Conservation (phyloP, 257 asterid genomes). For the Solanum tarijense region DNA sequence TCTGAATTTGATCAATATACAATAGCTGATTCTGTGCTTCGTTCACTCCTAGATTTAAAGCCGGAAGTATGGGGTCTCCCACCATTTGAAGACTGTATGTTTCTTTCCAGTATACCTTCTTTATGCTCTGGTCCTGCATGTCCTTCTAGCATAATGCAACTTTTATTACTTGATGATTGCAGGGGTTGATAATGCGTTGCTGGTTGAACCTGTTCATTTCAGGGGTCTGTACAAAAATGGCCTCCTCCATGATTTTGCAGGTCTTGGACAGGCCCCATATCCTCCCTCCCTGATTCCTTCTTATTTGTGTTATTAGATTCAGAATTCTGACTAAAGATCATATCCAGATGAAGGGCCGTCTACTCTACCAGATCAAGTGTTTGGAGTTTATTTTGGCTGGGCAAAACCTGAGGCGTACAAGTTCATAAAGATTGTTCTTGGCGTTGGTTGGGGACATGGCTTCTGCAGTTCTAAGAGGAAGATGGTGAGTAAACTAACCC, state of each 20-base stretch:
- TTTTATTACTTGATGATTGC: conserved; percentile 15
- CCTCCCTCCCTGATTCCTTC: not conserved
- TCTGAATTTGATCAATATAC: conserved; percentile 43
- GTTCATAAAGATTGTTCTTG: conserved; percentile 44
- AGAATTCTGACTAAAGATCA: not conserved
- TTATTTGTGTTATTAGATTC: not conserved
- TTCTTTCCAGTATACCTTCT: not conserved
- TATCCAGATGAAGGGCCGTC: conserved; percentile 36
- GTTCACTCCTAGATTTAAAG: conserved; percentile 59
- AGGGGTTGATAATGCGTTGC: conserved; percentile 64
- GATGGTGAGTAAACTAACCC: conserved; percentile 41
- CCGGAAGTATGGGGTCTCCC: conserved; percentile 92
- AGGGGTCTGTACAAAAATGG: conserved; percentile 39
- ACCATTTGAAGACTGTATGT: conserved; percentile 60
- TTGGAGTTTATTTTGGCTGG: conserved; percentile 82
- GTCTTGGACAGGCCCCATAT: conserved; percentile 14
- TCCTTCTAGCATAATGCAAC: not conserved
- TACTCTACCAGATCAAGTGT: conserved; percentile 55
- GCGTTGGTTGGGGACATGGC: conserved; percentile 49
- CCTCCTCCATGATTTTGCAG: conserved; percentile 42
- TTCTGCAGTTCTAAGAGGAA: conserved; percentile 29
- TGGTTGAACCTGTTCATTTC: conserved; percentile 48
- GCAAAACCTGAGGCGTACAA: conserved; percentile 33
- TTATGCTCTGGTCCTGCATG: not conserved
- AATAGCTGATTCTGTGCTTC: conserved; percentile 58